These are phyloP conservation scores for Hortiboletus flavorubellus DNA, from an alignment of 768 basidiomycete genomes.

Conservation along the genomic window DNA sequence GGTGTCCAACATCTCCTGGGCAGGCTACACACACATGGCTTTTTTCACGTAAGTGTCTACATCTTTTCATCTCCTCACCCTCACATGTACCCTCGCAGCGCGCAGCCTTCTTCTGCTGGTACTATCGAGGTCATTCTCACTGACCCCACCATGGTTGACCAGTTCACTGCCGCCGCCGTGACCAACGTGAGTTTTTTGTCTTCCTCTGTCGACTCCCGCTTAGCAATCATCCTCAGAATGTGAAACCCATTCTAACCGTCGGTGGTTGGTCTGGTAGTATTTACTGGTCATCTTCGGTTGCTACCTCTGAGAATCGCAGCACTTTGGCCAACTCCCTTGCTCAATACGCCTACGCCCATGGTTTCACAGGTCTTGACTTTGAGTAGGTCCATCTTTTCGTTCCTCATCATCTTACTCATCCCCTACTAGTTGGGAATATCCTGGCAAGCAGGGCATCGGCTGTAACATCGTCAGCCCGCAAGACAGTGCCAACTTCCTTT, in stretches of 20 bases:
- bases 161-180: slow-evolving; percentile 25
- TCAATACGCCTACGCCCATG: slow-evolving; percentile 44
- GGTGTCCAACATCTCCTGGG: slow-evolving; percentile 58
- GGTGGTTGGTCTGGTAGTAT: slow-evolving; percentile 68
- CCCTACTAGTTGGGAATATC: slow-evolving; percentile 80
- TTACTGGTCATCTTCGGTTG: slow-evolving; percentile 60
- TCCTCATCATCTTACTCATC: background rate
- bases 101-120: slow-evolving; percentile 19
- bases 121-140: slow-evolving; percentile 10
- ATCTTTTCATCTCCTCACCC: background rate
- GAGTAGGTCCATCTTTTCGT: slow-evolving; percentile 43
- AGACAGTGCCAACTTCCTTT: slow-evolving; percentile 78
- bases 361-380: slow-evolving; percentile 64
- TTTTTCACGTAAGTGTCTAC: slow-evolving; percentile 51
- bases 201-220: background rate
- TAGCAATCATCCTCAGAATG: slow-evolving; percentile 36
- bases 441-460: slow-evolving; percentile 58
- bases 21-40: slow-evolving; percentile 61
- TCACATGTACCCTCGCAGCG: slow-evolving; percentile 7
- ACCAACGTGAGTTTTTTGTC: slow-evolving; percentile 20
- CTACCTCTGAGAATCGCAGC: slow-evolving; percentile 51
- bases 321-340: slow-evolving; percentile 55
- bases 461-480: slow-evolving; percentile 61
- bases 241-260: slow-evolving; percentile 55
- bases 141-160: slow-evolving; percentile 4